phyloP scores from a whole-genome alignment of 768 basidiomycete species.

The Rickenella mellea region DNA sequence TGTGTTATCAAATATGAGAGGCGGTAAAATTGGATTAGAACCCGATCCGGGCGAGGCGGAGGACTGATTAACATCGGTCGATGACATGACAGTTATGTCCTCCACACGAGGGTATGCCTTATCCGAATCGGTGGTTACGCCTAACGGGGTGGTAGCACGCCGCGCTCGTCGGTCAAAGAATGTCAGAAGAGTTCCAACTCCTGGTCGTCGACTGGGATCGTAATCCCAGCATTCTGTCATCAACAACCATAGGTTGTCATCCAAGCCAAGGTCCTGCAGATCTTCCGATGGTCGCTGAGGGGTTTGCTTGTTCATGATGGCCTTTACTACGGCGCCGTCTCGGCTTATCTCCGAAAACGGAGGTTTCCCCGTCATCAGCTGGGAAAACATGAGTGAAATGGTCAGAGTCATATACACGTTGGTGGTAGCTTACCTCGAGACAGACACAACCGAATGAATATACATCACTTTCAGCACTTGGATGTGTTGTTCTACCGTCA shows the following conservation, averaged over 20 bases:
- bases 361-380: too few species aligned
- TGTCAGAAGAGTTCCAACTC: conserved; percentile 39
- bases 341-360: too few species aligned
- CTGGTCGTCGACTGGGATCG: conserved; percentile 11
- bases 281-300: not conserved
- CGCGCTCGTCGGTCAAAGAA: conserved; percentile 34
- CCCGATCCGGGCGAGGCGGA: conserved; percentile 58
- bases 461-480: too few species aligned
- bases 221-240: not conserved
- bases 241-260: not conserved
- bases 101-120: too few species aligned
- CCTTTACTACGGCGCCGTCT: too few species aligned
- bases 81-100: not conserved
- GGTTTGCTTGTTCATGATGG: not conserved
- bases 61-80: conserved; percentile 21
- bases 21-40: conserved; percentile 68
- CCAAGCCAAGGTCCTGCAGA: not conserved
- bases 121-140: too few species aligned
- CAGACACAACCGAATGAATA: too few species aligned
- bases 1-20: conserved; percentile 58
- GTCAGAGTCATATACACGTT: too few species aligned
- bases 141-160: conserved; percentile 21
- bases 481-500: too few species aligned
- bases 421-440: too few species aligned
- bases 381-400: too few species aligned